Evolutionary conservation across 768 basidiomycete genomes (phyloP).

Genomic region (Epithele typhae): DNA sequence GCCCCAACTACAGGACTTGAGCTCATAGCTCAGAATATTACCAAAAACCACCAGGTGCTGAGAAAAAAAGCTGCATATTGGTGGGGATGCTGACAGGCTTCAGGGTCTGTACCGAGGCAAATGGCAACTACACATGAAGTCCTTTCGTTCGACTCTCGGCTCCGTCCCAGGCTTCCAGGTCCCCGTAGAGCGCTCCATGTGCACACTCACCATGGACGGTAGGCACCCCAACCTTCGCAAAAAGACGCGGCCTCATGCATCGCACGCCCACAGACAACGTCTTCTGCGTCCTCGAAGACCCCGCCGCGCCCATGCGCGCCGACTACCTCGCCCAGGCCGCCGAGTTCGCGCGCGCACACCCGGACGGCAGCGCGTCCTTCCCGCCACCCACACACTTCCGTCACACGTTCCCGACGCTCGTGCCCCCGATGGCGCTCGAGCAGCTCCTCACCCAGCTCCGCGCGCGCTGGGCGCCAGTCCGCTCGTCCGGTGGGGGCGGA

Average conservation of each 20-base stretch:
- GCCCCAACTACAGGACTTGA: conserved; percentile 71
- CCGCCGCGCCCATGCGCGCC: conserved; percentile 60
- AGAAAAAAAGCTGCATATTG: not conserved
- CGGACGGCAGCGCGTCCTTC: conserved; percentile 8
- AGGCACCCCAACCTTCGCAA: not conserved
- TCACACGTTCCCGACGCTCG: conserved; percentile 71
- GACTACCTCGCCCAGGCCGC: conserved; percentile 48
- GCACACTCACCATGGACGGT: conserved; percentile 68
- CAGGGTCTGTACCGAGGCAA: conserved; percentile 59
- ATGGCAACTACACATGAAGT: conserved; percentile 69
- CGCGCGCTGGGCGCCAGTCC: conserved; percentile 71
- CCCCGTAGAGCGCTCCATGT: conserved; percentile 69
- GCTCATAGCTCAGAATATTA: conserved; percentile 64
- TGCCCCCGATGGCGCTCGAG: conserved; percentile 71
- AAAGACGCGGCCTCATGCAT: too few relatives aligned
- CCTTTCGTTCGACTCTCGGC: conserved; percentile 71
- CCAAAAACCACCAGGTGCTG: conserved; percentile 60
- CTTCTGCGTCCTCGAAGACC: conserved; percentile 77
- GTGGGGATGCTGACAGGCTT: not conserved
- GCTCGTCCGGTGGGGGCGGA: conserved; percentile 36
- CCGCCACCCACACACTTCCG: conserved; percentile 55
- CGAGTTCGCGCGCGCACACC: conserved; percentile 8
- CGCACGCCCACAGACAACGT: conserved; percentile 45
- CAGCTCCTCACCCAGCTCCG: conserved; percentile 69
- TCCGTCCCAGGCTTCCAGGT: conserved; percentile 47